phyloP scores from a whole-genome alignment of 2,329 filamentous ascomycete species.

The Onygenales sp. region DNA sequence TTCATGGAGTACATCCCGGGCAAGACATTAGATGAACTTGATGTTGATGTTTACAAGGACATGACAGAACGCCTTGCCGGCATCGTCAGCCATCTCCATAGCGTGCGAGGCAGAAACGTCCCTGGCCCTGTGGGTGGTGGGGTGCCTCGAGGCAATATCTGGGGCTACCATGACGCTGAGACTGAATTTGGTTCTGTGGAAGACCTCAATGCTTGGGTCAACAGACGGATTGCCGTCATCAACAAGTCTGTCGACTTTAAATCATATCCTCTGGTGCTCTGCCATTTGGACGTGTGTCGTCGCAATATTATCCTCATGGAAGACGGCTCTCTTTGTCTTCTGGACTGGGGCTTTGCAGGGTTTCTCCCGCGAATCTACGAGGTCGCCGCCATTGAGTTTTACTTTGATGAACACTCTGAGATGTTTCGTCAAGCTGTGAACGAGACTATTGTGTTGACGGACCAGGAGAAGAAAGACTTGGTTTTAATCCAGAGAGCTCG shows the following conservation, averaged over 20 bases:
- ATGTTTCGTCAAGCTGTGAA: neutral
- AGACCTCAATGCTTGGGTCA: constrained; percentile 11
- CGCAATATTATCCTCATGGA: constrained; percentile 8
- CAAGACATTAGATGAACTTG: constrained; percentile 7
- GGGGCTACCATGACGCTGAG: constrained; percentile 10
- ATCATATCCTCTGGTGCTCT: constrained; percentile 11
- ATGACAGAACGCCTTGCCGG: constrained; percentile 8
- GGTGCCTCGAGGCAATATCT: constrained; percentile 9
- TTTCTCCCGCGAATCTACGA: neutral
- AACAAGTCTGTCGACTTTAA: constrained; percentile 11
- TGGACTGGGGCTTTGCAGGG: neutral
- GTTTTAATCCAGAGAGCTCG: neutral
- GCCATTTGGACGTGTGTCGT: constrained; percentile 9
- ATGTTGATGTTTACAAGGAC: constrained; percentile 1
- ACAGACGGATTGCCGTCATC: constrained; percentile 10
- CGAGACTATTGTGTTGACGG: neutral
- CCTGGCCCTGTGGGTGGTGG: constrained; percentile 11
- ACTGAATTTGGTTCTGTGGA: constrained; percentile 8
- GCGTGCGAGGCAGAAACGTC: constrained; percentile 1
- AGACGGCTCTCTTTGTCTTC: neutral
- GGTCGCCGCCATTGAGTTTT: neutral
- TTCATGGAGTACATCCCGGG: constrained; percentile 12
- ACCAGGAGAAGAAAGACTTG: neutral
- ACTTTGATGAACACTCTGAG: neutral
- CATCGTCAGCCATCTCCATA: constrained; percentile 7